Conservation (phyloP, 2,329 filamentous ascomycete genomes). For the Phyllosticta paracitricarpa region DNA sequence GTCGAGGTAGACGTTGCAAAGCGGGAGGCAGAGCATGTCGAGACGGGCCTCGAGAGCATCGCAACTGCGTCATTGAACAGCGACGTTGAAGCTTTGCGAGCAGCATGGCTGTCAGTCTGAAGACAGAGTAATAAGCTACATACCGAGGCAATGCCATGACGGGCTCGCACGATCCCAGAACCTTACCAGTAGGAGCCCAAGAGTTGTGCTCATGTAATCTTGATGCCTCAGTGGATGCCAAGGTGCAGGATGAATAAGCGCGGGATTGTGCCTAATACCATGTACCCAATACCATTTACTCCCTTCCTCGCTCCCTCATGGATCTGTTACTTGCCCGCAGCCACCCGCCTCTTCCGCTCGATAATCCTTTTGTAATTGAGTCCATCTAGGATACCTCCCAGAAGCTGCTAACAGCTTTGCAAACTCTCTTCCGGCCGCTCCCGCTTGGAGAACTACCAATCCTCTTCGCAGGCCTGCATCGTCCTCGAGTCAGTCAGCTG, state of each 20-base stretch:
- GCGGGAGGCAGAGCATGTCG: slow-evolving; percentile 27
- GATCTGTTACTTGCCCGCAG: not conserved
- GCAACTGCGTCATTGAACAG: not conserved
- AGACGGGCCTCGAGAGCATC: slow-evolving; percentile 11
- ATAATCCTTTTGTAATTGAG: not conserved
- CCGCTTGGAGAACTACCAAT: not conserved
- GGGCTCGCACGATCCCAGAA: not conserved
- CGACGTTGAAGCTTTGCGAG: not conserved
- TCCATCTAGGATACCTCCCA: not conserved
- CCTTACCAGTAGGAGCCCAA: not conserved
- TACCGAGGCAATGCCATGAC: not conserved
- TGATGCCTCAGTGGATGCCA: not conserved
- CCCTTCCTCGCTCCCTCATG: not conserved
- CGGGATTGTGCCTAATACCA: not conserved
- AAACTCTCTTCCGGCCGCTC: slow-evolving; percentile 8
- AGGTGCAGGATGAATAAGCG: not conserved
- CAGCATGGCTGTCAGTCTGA: not conserved
- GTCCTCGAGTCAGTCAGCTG: not conserved
- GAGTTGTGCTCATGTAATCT: not conserved
- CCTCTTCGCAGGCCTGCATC: not conserved
- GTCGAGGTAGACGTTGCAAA: slow-evolving; percentile 22
- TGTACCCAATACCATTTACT: not conserved
- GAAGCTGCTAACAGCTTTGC: not conserved
- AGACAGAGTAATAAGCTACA: not conserved
- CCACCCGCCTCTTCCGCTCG: not conserved